Percentiles rank a stretch among this genome's conserved stretches.
Conservation (phyloP, 768 basidiomycete genomes). For the Lepiota brunneoincarnata region DNA sequence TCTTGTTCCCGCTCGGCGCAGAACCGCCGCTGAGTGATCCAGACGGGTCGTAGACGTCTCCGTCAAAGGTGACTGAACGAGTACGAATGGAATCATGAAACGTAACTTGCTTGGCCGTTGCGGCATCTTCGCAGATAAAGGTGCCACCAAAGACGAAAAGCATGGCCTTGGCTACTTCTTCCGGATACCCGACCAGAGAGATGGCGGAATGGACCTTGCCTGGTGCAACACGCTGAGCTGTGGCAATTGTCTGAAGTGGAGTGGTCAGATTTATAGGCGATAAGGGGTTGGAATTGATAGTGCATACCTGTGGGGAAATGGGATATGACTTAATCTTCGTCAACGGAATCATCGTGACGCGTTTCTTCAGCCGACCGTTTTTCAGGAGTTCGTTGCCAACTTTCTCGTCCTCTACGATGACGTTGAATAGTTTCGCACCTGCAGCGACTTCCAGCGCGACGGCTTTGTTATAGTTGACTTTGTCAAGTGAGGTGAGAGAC, state of each 20-base stretch:
- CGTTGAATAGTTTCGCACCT: constrained; percentile 86
- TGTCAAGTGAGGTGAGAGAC: constrained; percentile 74
- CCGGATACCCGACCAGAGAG: constrained; percentile 80
- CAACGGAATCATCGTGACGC: constrained; percentile 91
- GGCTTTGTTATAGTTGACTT: constrained; percentile 70
- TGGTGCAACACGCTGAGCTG: constrained; percentile 68
- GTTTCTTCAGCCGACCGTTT: constrained; percentile 70
- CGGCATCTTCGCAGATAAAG: constrained; percentile 86
- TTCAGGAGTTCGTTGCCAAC: constrained; percentile 84
- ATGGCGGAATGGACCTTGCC: constrained; percentile 85
- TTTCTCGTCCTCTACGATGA: constrained; percentile 89
- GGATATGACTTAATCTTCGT: constrained; percentile 80
- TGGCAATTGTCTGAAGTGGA: constrained; percentile 65
- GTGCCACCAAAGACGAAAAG: constrained; percentile 92
- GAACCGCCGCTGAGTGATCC: constrained; percentile 93
- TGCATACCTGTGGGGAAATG: constrained; percentile 40
- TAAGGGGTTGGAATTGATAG: neutral
- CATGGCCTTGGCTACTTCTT: constrained; percentile 86
- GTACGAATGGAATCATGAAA: constrained; percentile 68
- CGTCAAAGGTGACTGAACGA: constrained; percentile 88
- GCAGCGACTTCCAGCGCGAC: constrained; percentile 94
- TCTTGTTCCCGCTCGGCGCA: constrained; percentile 70
- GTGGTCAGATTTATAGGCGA: neutral
- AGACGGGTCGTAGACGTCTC: constrained; percentile 95
- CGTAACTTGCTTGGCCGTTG: constrained; percentile 83